These are phyloP conservation scores for Salicornia ramosissima DNA, from an alignment of 148 eudicot genomes.

Conservation along the genomic window DNA sequence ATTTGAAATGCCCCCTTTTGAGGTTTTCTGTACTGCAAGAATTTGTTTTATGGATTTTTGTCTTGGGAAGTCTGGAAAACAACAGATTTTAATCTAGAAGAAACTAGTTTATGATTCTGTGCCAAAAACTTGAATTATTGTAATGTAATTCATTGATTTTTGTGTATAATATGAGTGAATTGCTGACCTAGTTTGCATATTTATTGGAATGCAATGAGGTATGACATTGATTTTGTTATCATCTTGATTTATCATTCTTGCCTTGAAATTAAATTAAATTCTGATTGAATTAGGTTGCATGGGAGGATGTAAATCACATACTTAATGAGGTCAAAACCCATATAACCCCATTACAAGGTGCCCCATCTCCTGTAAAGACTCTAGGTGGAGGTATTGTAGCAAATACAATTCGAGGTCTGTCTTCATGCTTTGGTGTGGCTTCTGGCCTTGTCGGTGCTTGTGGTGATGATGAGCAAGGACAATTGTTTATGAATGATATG, in stretches of 20 bases:
- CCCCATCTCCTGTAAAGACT: conserved; percentile 51
- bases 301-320: conserved; percentile 67
- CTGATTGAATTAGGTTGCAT: conserved; percentile 52
- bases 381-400: conserved; percentile 97
- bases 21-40: no score
- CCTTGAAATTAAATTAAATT: neutral
- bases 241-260: neutral
- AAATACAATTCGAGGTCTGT: conserved; percentile 86
- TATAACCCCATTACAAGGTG: conserved; percentile 43
- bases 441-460: conserved; percentile 89
- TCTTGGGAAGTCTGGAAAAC: no score
- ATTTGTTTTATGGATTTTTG: no score
- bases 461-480: conserved; percentile 84
- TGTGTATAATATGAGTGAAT: no score
- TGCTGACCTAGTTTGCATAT: no score
- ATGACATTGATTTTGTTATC: neutral
- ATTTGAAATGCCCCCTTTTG: no score
- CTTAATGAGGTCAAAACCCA: conserved; percentile 56
- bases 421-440: conserved; percentile 73
- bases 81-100: no score
- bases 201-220: no score
- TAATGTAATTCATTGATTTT: no score
- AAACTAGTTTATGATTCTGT: no score
- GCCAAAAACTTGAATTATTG: no score
- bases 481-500: conserved; percentile 60